Evolutionary conservation across 176 grass and related monocot species (phyloP), one percentile per base, ranked within the genome.

Genomic region (Elymus sibiricus): DNA sequence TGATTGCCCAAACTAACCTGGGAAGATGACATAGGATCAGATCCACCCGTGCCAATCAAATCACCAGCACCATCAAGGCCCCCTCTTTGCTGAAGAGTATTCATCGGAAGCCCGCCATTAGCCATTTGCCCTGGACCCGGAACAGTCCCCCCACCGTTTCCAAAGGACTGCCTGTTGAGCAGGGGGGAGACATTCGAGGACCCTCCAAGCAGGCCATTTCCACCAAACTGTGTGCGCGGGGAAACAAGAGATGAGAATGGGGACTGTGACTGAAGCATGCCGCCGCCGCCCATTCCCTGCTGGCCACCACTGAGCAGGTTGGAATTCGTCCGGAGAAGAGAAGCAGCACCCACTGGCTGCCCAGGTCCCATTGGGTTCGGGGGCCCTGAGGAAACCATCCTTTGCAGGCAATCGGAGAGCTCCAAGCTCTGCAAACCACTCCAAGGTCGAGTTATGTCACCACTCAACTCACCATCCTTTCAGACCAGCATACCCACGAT

Each of bases 181-280:
- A 97, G 90, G 19, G 94, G 73, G 3, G 97, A 86, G 26, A 89
- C 87, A 80, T 88, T 99, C 4, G 97, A 90, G 29, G 88, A 83
- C 9, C 88, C 95, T 28, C 90, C 97, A 11, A 96, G 88, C 71
- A 99, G 84, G 13, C 92, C 88, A 75, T 87, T 91, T 35, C 88
- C 83, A 6, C 92, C 87, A 53, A 91, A 96, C 87, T 95, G 94
- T 11, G 89, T 90, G 28, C 92, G 92, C 5, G 83, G 92, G 15
- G 94, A 91, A 55, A 99, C 90, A 0, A 97, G 91, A 3, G 97
- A 99, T 7, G 90, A 87, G 83, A 97, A 94, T 10, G 97, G 90
- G 39, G 94, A 85, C 83, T 94, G 97, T 5, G 90, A 75, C 7
- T 85, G 87, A 28, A 84, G 80, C 90, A 88, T 72, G 35, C 90